Base-by-base conservation (phyloP, 345 rosid genomes). In the Leavenworthia alabamica region DNA sequence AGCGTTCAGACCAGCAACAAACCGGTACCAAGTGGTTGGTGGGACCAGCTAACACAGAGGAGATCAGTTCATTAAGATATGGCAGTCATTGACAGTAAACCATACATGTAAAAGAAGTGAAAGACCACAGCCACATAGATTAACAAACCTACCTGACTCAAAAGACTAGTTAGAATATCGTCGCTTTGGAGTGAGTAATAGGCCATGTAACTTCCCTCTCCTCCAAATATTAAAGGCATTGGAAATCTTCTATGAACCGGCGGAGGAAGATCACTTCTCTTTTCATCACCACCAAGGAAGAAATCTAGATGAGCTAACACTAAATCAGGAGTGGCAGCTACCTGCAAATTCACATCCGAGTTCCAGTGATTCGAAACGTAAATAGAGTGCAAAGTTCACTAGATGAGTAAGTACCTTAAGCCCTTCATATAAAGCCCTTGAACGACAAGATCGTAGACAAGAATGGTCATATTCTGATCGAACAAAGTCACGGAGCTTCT, bases 401-500 rank as follows among this genome's bases (percentile, higher is more conserved):
- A 15, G 57, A 62, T 62, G 3, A 9, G 66, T 56, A 60, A 39
- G 55, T 64, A 90, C 97, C 97, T 90, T 90, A 31, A 90, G 82
- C 53, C 97, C 97, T 51, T 90, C 97, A 40, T 90, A 90, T 13
- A 90, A 85, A 49, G 97, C 97, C 52, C 96, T 91, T 43, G 97
- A 90, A 35, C 97, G 94, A 70, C 97, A 90, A 47, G 97, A 90
- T 31, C 97, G 94, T 55, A 90, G 76, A 82, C 97, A 90, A 66
- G 97, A 77, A 74, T 90, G 97, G 70, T 90, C 89, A 75, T 90
- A 90, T 70, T 88, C 97, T 42, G 97, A 90, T 53, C 96, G 87
- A 68, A 90, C 96, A 77, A 81, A 90, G 66, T 90, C 96, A 62
- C 96, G 97, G 46, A 90, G 91, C 71, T 82, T 90, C 72, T 88